Conservation (phyloP, 2,329 filamentous ascomycete species). For the Pyrenophora teres region DNA sequence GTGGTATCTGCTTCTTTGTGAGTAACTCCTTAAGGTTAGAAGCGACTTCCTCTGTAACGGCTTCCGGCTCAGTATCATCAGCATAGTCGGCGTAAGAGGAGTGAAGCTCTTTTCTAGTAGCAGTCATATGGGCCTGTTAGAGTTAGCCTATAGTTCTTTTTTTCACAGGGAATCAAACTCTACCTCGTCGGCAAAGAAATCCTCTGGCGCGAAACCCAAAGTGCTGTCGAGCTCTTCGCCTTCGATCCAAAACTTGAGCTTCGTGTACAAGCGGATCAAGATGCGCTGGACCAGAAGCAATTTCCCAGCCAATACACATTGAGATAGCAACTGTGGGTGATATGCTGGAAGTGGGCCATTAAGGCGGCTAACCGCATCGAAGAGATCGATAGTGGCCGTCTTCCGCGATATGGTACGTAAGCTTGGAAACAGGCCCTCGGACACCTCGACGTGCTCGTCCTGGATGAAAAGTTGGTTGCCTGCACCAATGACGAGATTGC, state of each 20-base stretch:
- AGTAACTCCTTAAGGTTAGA: conserved; percentile 74
- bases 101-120: conserved; percentile 54
- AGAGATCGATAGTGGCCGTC: conserved; percentile 68
- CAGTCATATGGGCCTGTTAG: conserved; percentile 43
- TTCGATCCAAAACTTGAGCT: conserved; percentile 80
- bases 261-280: conserved; percentile 72
- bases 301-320: conserved; percentile 85
- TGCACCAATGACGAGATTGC: conserved; percentile 82
- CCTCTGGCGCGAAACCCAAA: conserved; percentile 61
- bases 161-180: conserved; percentile 6
- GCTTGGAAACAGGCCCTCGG: conserved; percentile 63
- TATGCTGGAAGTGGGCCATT: conserved; percentile 90
- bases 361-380: conserved; percentile 78
- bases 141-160: conserved; percentile 7
- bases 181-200: conserved; percentile 56
- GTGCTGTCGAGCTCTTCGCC: conserved; percentile 82
- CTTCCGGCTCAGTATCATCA: conserved; percentile 62
- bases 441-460: conserved; percentile 72
- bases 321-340: conserved; percentile 86
- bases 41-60: conserved; percentile 74
- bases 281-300: conserved; percentile 71
- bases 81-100: conserved; percentile 59
- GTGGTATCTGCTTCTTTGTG: conserved; percentile 73
- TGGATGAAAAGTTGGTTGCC: conserved; percentile 91
- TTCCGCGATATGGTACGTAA: conserved; percentile 57